Evolutionary conservation across 805 yeast genomes (phyloP).

Genomic region (Dipodascopsis uninucleata): DNA sequence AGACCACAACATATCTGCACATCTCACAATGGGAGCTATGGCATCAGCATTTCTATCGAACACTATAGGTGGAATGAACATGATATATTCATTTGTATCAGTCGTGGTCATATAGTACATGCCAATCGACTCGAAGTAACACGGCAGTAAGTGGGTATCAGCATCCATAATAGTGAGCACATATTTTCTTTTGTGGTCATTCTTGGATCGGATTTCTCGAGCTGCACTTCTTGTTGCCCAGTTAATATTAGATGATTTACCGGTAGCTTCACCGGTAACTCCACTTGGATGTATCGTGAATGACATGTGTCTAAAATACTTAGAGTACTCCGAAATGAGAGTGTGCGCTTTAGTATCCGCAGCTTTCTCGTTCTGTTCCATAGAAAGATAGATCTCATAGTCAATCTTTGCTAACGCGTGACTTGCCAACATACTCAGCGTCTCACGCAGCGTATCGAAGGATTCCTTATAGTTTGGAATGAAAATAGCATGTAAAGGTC

Average conservation of each 20-base stretch:
- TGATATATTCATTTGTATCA: slow-evolving; percentile 5
- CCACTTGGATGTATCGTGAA: slow-evolving; percentile 22
- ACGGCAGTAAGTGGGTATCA: slow-evolving; percentile 25
- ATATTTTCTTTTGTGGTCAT: neutral
- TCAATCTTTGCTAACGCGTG: slow-evolving; percentile 15
- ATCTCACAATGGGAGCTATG: slow-evolving; percentile 25
- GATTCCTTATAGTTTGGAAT: slow-evolving; percentile 26
- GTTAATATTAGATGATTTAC: slow-evolving; percentile 28
- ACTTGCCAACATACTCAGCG: slow-evolving; percentile 22
- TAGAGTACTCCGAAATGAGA: slow-evolving; percentile 10
- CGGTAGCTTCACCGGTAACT: slow-evolving; percentile 25
- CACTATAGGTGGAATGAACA: slow-evolving; percentile 26
- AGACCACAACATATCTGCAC: slow-evolving; percentile 29
- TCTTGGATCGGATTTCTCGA: slow-evolving; percentile 1
- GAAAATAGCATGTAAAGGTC: slow-evolving; percentile 21
- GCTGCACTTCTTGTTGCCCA: slow-evolving; percentile 26
- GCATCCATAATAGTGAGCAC: slow-evolving; percentile 29
- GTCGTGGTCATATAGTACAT: neutral
- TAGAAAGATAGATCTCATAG: slow-evolving; percentile 24
- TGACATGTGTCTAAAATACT: slow-evolving; percentile 13
- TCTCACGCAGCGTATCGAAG: slow-evolving; percentile 22
- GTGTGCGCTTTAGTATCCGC: slow-evolving; percentile 15
- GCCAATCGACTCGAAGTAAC: slow-evolving; percentile 20
- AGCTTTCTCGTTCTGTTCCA: slow-evolving; percentile 21
- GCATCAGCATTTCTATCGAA: slow-evolving; percentile 29